phyloP scores from a whole-genome alignment of 1,284 basidiomycete genomes.

The Naganishia cerealis region DNA sequence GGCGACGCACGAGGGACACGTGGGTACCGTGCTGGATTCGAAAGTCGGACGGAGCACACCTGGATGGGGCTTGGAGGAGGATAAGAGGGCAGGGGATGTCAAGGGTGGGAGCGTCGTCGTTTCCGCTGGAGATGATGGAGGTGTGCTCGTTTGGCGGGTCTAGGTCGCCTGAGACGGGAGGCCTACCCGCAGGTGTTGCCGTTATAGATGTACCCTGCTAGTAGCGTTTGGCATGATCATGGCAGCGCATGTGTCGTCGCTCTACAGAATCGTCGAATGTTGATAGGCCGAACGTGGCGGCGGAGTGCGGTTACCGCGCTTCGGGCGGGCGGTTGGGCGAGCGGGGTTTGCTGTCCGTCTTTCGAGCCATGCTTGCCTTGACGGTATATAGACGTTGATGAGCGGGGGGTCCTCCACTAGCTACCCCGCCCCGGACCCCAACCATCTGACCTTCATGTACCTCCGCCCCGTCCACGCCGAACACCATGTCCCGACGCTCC shows the following conservation, averaged over 20 bases:
- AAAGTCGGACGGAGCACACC: conserved; percentile 59
- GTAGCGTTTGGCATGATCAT: too few species aligned
- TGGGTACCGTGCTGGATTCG: conserved; percentile 74
- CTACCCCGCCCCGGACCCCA: too few species aligned
- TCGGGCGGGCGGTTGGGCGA: too few species aligned
- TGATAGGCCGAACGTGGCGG: too few species aligned
- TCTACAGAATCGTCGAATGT: too few species aligned
- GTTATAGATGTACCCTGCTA: background rate
- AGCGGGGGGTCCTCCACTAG: too few species aligned
- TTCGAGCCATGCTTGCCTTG: too few species aligned
- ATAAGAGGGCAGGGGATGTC: conserved; percentile 45
- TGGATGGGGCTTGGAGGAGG: conserved; percentile 56
- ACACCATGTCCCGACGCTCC: conserved; percentile 50
- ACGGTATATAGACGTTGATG: too few species aligned
- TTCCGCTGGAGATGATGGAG: conserved; percentile 81
- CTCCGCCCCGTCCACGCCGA: conserved; percentile 56
- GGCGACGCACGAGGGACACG: conserved; percentile 80
- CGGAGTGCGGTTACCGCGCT: too few species aligned
- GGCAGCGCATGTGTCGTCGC: too few species aligned
- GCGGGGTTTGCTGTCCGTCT: too few species aligned
- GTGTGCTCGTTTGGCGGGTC: conserved; percentile 67
- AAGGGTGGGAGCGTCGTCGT: conserved; percentile 60
- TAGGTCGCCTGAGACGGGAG: conserved; percentile 34
- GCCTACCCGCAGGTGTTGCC: background rate
- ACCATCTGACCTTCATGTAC: too few species aligned